Evolutionary conservation across 2,329 filamentous ascomycete genomes (phyloP).

Genomic region (Tolypocladium ovalisporum): DNA sequence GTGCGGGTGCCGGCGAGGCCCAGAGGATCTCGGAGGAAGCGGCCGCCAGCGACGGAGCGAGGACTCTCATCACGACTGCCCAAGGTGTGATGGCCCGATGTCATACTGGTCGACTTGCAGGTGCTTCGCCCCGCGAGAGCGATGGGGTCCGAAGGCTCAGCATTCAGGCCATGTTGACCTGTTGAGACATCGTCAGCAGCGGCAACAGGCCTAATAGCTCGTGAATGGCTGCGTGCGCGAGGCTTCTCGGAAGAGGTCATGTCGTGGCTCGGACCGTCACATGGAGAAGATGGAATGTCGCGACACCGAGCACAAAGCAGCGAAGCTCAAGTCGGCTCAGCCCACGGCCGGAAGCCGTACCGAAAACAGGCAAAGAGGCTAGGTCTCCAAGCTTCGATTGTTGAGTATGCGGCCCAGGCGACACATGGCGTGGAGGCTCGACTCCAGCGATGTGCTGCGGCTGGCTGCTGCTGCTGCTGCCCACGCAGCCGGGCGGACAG

Average conservation of each 20-base stretch:
- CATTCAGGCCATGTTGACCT: neutral
- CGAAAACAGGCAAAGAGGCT: slow-evolving; percentile 1
- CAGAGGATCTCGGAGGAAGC: slow-evolving; percentile 23
- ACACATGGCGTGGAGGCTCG: slow-evolving; percentile 1
- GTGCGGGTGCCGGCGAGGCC: slow-evolving; percentile 8
- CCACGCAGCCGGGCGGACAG: neutral
- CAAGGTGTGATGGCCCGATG: neutral
- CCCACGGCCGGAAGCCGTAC: neutral
- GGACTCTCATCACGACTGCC: slow-evolving; percentile 13
- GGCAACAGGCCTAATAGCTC: slow-evolving; percentile 13
- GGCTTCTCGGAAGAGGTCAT: slow-evolving; percentile 20
- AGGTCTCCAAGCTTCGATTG: neutral
- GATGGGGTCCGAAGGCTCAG: neutral
- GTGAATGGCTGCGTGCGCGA: slow-evolving; percentile 16
- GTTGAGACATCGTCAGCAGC: slow-evolving; percentile 11
- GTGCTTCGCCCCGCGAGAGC: neutral
- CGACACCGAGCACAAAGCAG: neutral
- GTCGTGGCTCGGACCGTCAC: slow-evolving; percentile 13
- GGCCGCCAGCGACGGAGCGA: slow-evolving; percentile 14
- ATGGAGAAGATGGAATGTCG: slow-evolving; percentile 10
- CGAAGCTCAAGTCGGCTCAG: neutral
- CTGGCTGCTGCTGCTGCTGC: neutral
- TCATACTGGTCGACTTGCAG: slow-evolving; percentile 4
- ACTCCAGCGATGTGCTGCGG: neutral
- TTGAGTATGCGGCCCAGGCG: neutral